Conservation (phyloP, 2,329 filamentous ascomycete genomes). For the Sclerotinia glacialis region DNA sequence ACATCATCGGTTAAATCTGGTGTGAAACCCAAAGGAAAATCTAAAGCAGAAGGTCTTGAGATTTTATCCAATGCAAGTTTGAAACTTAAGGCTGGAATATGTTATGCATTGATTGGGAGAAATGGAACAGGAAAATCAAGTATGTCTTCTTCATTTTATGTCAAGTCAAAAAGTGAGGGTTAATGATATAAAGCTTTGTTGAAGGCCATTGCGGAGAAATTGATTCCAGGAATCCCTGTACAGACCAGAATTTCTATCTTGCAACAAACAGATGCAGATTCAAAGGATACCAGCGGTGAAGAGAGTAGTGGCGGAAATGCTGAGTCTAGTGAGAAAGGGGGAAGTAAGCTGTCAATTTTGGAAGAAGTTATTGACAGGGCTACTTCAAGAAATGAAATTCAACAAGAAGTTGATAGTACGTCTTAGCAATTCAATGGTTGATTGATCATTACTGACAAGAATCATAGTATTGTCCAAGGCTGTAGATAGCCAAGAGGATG, state of each 20-base stretch:
- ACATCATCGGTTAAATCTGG: slow-evolving; percentile 43
- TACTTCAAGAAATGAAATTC: slow-evolving; percentile 54
- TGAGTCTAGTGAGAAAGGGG: neutral
- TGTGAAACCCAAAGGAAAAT: slow-evolving; percentile 51
- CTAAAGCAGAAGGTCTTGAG: slow-evolving; percentile 54
- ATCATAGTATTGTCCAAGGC: slow-evolving; percentile 54
- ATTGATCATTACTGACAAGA: neutral
- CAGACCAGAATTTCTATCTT: slow-evolving; percentile 63
- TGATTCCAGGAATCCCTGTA: slow-evolving; percentile 73
- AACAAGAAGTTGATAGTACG: slow-evolving; percentile 59
- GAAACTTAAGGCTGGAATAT: slow-evolving; percentile 66
- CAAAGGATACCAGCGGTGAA: slow-evolving; percentile 36
- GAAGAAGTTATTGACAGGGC: slow-evolving; percentile 65
- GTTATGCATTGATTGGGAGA: slow-evolving; percentile 75
- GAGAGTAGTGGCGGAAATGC: slow-evolving; percentile 28
- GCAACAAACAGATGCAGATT: slow-evolving; percentile 56
- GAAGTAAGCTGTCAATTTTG: slow-evolving; percentile 52
- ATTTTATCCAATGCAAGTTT: slow-evolving; percentile 68
- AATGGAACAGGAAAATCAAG: slow-evolving; percentile 85
- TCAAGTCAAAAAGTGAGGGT: slow-evolving; percentile 16
- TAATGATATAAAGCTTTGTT: slow-evolving; percentile 54
- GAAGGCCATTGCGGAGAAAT: slow-evolving; percentile 71
- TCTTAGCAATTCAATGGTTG: slow-evolving; percentile 6
- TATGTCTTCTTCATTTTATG: slow-evolving; percentile 40
- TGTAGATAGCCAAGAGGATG: slow-evolving; percentile 54